phyloP scores from a whole-genome alignment of 495 filamentous ascomycete genomes.

The Xylaria telfairii region DNA sequence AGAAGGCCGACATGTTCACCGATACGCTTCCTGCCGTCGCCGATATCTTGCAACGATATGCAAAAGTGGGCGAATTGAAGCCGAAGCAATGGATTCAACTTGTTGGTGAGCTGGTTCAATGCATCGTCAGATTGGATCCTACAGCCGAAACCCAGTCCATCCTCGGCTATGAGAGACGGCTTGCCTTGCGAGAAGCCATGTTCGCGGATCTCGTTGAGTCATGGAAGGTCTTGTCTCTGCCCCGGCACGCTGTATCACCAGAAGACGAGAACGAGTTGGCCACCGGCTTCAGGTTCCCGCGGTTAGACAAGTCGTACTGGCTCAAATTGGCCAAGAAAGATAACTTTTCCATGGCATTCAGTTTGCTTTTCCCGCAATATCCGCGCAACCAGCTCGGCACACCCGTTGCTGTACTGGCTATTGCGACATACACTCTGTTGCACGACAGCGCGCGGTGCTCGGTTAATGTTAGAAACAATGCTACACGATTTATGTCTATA shows the following conservation, averaged over 20 bases:
- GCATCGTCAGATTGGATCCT: slow-evolving; percentile 39
- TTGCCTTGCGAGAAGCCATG: slow-evolving; percentile 40
- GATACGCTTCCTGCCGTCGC: slow-evolving; percentile 44
- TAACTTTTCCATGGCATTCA: slow-evolving; percentile 38
- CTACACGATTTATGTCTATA: slow-evolving; percentile 33
- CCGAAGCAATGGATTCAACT: slow-evolving; percentile 42
- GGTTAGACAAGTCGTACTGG: slow-evolving; percentile 25
- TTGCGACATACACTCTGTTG: slow-evolving; percentile 51
- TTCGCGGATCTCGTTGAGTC: slow-evolving; percentile 48
- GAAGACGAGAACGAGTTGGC: slow-evolving; percentile 22
- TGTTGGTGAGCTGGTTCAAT: slow-evolving; percentile 40
- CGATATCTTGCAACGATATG: slow-evolving; percentile 47
- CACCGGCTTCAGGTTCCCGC: slow-evolving; percentile 35
- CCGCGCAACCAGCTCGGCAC: slow-evolving; percentile 32
- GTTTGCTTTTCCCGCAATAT: slow-evolving; percentile 41
- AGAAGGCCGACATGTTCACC: slow-evolving; percentile 41
- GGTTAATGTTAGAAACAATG: slow-evolving; percentile 22
- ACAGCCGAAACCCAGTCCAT: slow-evolving; percentile 30
- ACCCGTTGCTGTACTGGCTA: slow-evolving; percentile 38
- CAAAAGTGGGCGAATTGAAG: slow-evolving; percentile 40
- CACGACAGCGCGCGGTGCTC: slow-evolving; percentile 39
- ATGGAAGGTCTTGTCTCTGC: slow-evolving; percentile 45
- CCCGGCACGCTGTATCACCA: slow-evolving; percentile 18
- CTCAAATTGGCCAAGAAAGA: slow-evolving; percentile 22
- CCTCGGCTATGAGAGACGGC: slow-evolving; percentile 32